A percentile compares a stretch with the other conserved stretches of the same genome.
phyloP scores from a whole-genome alignment of 495 filamentous ascomycete genomes.

The Penicillium goetzii region DNA sequence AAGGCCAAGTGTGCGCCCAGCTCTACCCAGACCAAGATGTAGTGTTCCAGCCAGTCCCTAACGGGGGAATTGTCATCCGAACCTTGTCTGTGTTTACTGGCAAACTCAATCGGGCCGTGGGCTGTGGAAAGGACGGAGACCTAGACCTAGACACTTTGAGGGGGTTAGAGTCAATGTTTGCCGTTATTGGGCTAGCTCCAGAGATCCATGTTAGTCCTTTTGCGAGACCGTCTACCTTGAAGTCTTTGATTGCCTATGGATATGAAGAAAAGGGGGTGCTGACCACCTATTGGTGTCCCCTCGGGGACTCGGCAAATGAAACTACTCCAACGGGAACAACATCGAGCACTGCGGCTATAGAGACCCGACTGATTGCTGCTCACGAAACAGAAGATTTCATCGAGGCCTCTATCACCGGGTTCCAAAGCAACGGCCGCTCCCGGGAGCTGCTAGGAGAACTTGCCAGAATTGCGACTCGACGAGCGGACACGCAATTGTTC shows the following conservation, averaged over 20 bases:
- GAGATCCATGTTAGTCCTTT: constrained; percentile 24
- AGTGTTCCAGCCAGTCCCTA: constrained; percentile 2
- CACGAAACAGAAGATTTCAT: constrained; percentile 18
- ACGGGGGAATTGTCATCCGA: constrained; percentile 20
- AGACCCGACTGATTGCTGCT: neutral
- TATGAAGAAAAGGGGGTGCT: constrained; percentile 18
- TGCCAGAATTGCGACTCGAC: constrained; percentile 18
- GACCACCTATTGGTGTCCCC: constrained; percentile 15
- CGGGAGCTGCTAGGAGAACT: constrained; percentile 15
- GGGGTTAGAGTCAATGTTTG: constrained; percentile 18
- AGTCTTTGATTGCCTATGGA: constrained; percentile 6
- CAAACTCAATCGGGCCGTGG: constrained; percentile 25
- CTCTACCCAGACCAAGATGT: constrained; percentile 14
- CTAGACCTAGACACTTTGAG: constrained; percentile 9
- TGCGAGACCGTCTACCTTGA: constrained; percentile 4
- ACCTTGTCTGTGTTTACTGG: constrained; percentile 16
- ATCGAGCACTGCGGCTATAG: neutral
- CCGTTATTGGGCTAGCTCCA: constrained; percentile 6
- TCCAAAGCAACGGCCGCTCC: constrained; percentile 19
- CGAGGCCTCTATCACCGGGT: constrained; percentile 18
- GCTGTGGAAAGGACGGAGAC: constrained; percentile 9
- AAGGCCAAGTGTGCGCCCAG: constrained; percentile 21
- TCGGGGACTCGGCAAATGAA: constrained; percentile 1
- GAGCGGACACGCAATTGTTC: constrained; percentile 17
- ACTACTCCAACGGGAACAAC: neutral